Evolutionary conservation across 305 asterid genomes (phyloP).

Genomic region (Fraxinus albicans): DNA sequence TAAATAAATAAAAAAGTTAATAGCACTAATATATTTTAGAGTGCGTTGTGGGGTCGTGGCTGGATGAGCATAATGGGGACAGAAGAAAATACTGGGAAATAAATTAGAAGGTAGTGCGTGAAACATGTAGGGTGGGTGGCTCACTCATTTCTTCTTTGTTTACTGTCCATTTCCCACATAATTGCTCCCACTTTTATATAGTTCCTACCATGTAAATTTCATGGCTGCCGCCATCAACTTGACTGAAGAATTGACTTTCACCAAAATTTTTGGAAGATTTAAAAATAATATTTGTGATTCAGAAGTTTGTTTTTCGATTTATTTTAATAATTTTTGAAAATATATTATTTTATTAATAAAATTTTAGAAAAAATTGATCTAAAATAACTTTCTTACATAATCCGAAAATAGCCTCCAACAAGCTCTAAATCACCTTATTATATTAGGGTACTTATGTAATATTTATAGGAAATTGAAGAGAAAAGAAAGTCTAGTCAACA

Average conservation of each 20-base stretch:
- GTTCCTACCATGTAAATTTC: conserved; percentile 23
- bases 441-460: too few species aligned
- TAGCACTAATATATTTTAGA: neutral
- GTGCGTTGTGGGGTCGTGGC: neutral
- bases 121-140: neutral
- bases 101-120: neutral
- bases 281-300: too few species aligned
- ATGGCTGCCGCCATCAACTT: conserved; percentile 42
- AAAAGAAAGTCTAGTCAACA: neutral
- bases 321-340: too few species aligned
- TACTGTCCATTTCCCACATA: neutral
- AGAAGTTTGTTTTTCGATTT: neutral
- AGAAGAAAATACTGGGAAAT: neutral
- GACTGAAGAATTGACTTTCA: neutral
- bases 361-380: too few species aligned
- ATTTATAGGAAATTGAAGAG: neutral
- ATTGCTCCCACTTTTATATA: neutral
- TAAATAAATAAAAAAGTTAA: too few species aligned
- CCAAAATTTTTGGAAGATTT: neutral
- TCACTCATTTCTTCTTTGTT: neutral
- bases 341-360: too few species aligned
- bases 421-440: too few species aligned
- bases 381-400: too few species aligned
- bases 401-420: too few species aligned
- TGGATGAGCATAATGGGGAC: neutral